Percentiles rank a stretch among this genome's conserved stretches.
These are phyloP conservation scores for Raffaelea ambrosiae DNA, from an alignment of 2,329 filamentous ascomycete genomes.

Conservation along the genomic window DNA sequence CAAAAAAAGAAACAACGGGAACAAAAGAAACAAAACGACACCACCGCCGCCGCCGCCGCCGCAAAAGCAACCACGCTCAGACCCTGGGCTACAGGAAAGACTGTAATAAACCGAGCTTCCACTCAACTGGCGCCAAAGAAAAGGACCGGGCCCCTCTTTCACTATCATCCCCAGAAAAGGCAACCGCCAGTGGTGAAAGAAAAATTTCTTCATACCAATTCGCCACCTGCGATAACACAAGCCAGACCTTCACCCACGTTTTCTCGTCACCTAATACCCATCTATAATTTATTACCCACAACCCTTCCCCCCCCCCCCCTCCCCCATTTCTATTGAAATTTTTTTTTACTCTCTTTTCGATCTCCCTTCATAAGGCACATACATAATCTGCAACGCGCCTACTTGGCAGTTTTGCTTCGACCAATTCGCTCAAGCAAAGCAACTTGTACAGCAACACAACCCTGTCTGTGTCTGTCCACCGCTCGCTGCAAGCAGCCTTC, in stretches of 20 bases:
- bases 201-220: constrained; percentile 3
- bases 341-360: not conserved
- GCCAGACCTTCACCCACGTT: not conserved
- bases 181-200: not conserved
- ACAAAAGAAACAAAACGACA: not conserved
- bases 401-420: constrained; percentile 1
- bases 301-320: not conserved
- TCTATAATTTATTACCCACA: not conserved
- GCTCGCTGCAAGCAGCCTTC: too few relatives aligned
- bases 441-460: not conserved
- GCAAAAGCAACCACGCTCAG: too few relatives aligned
- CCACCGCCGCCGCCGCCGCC: too few relatives aligned
- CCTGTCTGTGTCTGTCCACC: too few relatives aligned
- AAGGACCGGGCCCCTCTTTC: not conserved
- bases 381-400: too few relatives aligned
- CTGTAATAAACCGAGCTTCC: too few relatives aligned
- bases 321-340: not conserved
- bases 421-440: not conserved
- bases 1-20: not conserved
- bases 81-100: too few relatives aligned
- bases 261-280: not conserved
- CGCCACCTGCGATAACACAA: constrained; percentile 3
- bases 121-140: not conserved
- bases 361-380: not conserved
- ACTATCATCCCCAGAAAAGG: not conserved